Percentiles rank a stretch among this genome's conserved stretches.
phyloP scores from a whole-genome alignment of 805 yeast species.

The Sugiyamaella lignohabitans region DNA sequence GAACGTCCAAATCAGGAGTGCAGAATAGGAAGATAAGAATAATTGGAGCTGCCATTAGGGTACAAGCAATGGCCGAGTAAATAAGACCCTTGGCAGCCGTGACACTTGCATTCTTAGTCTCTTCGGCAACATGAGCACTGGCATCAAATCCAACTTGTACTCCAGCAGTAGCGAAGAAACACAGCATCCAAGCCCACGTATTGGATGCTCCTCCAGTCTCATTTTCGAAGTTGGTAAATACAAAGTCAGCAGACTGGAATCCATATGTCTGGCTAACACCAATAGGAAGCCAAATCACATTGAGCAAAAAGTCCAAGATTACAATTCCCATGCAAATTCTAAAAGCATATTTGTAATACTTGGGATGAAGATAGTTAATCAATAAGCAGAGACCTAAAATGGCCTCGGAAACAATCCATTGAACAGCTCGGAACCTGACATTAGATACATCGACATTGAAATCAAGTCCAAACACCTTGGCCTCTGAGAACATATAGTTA shows the following conservation, averaged over 20 bases:
- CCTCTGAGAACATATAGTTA: slow-evolving; percentile 19
- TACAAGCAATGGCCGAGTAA: slow-evolving; percentile 19
- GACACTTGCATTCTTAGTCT: slow-evolving; percentile 19
- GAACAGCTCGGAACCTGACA: slow-evolving; percentile 21
- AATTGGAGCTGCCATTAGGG: slow-evolving; percentile 12
- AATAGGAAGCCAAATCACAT: slow-evolving; percentile 23
- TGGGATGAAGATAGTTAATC: slow-evolving; percentile 21
- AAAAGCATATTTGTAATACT: slow-evolving; percentile 16
- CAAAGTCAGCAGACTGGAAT: slow-evolving; percentile 19
- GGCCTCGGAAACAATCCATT: slow-evolving; percentile 22
- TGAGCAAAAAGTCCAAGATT: slow-evolving; percentile 17
- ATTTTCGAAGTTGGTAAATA: slow-evolving; percentile 15
- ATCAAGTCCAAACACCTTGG: slow-evolving; percentile 16
- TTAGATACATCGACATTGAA: slow-evolving; percentile 12
- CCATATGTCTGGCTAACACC: slow-evolving; percentile 22
- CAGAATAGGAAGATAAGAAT: slow-evolving; percentile 19
- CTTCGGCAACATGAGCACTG: slow-evolving; percentile 24
- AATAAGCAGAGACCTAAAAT: slow-evolving; percentile 12
- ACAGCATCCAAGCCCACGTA: slow-evolving; percentile 21
- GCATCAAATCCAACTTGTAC: slow-evolving; percentile 22
- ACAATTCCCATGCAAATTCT: slow-evolving; percentile 14
- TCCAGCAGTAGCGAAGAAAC: slow-evolving; percentile 20
- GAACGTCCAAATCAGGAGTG: slow-evolving; percentile 17
- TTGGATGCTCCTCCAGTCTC: slow-evolving; percentile 18
- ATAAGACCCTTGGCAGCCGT: slow-evolving; percentile 21